Evolutionary conservation across 148 eudicot species (phyloP).

Genomic region (Rhododendron williamsianum): DNA sequence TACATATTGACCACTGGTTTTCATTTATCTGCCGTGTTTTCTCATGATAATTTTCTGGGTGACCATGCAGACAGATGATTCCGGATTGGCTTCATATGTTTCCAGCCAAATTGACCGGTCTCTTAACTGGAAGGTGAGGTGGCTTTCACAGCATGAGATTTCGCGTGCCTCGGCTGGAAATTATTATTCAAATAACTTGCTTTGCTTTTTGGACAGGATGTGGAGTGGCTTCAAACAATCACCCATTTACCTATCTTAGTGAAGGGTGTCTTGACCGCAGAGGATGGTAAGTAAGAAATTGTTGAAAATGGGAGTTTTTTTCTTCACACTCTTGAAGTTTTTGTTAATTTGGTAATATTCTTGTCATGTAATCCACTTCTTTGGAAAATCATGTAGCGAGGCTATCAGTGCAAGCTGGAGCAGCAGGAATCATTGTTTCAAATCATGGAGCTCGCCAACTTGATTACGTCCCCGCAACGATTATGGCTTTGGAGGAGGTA

Average conservation of each 20-base stretch:
- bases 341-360: background rate
- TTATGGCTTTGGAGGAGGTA: slow-evolving; percentile 36
- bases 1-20: background rate
- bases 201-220: slow-evolving; percentile 44
- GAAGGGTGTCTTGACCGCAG: slow-evolving; percentile 91
- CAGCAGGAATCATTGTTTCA: slow-evolving; percentile 31
- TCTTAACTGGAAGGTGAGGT: slow-evolving; percentile 74
- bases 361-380: background rate
- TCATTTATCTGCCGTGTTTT: background rate
- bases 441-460: slow-evolving; percentile 43
- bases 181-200: background rate
- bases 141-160: background rate
- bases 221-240: slow-evolving; percentile 90
- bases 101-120: slow-evolving; percentile 62
- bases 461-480: slow-evolving; percentile 31
- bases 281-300: slow-evolving; percentile 57
- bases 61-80: slow-evolving; percentile 62
- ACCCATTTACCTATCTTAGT: slow-evolving; percentile 80
- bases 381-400: slow-evolving; percentile 20
- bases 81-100: slow-evolving; percentile 72
- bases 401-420: slow-evolving; percentile 26
- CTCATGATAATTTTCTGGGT: background rate
- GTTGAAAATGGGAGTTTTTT: background rate
- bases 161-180: background rate
- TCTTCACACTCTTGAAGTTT: background rate